These are phyloP conservation scores for Mucor velutinosus DNA, from an alignment of 371 early-diverging fungal species.

Conservation along the genomic window DNA sequence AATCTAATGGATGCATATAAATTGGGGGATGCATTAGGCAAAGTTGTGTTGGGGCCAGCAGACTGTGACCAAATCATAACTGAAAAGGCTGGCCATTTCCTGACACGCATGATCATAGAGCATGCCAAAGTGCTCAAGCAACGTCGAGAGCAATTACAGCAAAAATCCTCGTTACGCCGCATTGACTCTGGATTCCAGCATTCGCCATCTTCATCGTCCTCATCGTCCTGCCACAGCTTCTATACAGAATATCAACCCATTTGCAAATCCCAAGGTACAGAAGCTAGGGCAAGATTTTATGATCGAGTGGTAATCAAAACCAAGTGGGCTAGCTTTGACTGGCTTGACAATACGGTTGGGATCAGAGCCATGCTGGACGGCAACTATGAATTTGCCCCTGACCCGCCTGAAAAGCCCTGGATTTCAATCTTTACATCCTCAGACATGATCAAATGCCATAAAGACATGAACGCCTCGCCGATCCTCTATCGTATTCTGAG, in stretches of 20 bases:
- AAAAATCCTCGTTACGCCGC: constrained; percentile 13
- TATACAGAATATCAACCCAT: constrained; percentile 23
- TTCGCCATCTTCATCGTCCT: constrained; percentile 4
- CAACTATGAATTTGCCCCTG: constrained; percentile 29
- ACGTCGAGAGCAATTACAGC: constrained; percentile 4
- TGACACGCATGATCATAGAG: constrained; percentile 52
- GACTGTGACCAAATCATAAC: constrained; percentile 47
- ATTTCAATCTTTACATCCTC: constrained; percentile 39
- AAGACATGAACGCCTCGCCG: constrained; percentile 29
- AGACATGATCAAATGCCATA: constrained; percentile 14
- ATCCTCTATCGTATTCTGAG: constrained; percentile 36
- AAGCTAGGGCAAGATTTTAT: constrained; percentile 44
- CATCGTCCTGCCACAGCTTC: constrained; percentile 3
- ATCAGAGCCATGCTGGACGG: constrained; percentile 39
- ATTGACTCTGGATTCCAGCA: constrained; percentile 31
- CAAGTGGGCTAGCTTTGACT: constrained; percentile 24
- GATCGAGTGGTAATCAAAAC: constrained; percentile 32
- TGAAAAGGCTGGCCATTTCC: constrained; percentile 46
- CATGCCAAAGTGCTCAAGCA: constrained; percentile 33
- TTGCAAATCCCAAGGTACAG: constrained; percentile 37
- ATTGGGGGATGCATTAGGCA: constrained; percentile 51
- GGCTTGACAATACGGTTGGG: constrained; percentile 30
- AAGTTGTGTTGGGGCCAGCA: constrained; percentile 45
- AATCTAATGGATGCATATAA: constrained; percentile 47
- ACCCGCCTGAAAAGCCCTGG: constrained; percentile 42